A percentile compares a stretch with the other conserved stretches of the same genome.
phyloP scores from a whole-genome alignment of 2,329 filamentous ascomycete genomes.

The Penicillium sp. region DNA sequence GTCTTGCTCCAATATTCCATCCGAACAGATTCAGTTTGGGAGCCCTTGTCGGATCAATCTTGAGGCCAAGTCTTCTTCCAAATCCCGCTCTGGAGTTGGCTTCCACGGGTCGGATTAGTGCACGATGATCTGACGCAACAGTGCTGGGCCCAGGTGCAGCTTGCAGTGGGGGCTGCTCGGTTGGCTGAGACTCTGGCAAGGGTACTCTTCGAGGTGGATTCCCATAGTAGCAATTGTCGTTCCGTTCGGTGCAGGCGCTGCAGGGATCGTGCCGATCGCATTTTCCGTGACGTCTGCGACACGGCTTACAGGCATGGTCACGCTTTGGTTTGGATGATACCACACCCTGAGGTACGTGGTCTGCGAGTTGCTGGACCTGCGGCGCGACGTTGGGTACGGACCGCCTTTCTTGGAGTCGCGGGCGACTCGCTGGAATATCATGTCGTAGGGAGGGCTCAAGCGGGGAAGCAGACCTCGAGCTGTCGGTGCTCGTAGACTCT shows the following conservation, averaged over 20 bases:
- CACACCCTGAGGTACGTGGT: too few species aligned
- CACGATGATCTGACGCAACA: conserved; percentile 6
- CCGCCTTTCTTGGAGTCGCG: too few species aligned
- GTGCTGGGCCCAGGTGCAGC: not conserved
- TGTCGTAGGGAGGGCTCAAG: too few species aligned
- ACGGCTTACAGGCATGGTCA: conserved; percentile 26
- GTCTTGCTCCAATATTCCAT: conserved; percentile 47
- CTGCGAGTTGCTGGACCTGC: too few species aligned
- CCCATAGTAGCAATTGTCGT: conserved; percentile 28
- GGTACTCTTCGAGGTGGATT: conserved; percentile 2
- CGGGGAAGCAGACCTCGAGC: too few species aligned
- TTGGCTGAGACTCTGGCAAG: not conserved
- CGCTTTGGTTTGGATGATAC: conserved; percentile 21
- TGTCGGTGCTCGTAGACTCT: too few species aligned
- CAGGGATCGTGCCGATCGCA: conserved; percentile 27
- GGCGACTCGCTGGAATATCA: too few species aligned
- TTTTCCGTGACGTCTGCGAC: conserved; percentile 28
- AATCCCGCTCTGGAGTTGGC: conserved; percentile 55
- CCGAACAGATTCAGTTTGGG: conserved; percentile 51
- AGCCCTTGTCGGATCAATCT: conserved; percentile 49
- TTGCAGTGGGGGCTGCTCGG: not conserved
- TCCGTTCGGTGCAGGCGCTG: conserved; percentile 26
- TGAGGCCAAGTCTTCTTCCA: conserved; percentile 48
- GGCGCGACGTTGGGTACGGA: too few species aligned
- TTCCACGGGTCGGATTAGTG: conserved; percentile 39